These are phyloP conservation scores for Penicillium roqueforti DNA, from an alignment of 495 filamentous ascomycete species.

Conservation along the genomic window DNA sequence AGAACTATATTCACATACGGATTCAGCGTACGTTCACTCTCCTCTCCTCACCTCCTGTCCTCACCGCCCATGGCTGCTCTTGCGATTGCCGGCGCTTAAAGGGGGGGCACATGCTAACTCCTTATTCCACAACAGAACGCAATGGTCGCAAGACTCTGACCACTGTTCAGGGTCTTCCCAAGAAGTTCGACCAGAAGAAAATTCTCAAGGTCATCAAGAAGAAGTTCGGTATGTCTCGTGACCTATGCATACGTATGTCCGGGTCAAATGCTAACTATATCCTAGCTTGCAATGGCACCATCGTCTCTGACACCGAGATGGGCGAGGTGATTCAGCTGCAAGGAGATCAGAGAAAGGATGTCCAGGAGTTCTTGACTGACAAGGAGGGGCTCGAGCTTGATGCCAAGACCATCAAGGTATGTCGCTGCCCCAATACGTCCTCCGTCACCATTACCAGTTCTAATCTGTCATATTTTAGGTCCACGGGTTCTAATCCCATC, in stretches of 20 bases:
- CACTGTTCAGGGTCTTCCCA: slow-evolving; percentile 94
- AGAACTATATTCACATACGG: slow-evolving; percentile 99
- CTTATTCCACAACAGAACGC: slow-evolving; percentile 62
- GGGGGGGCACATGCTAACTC: slow-evolving; percentile 22
- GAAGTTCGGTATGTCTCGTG: slow-evolving; percentile 78
- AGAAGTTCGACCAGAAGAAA: slow-evolving; percentile 99
- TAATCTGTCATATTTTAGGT: slow-evolving; percentile 33
- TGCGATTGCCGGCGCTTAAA: slow-evolving; percentile 8
- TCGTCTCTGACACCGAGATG: slow-evolving; percentile 95
- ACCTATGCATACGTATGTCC: slow-evolving; percentile 2
- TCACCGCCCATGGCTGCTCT: slow-evolving; percentile 6
- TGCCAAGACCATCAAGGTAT: slow-evolving; percentile 94
- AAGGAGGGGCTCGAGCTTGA: slow-evolving; percentile 88
- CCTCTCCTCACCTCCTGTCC: slow-evolving; percentile 15
- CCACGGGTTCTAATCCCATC: slow-evolving; percentile 53
- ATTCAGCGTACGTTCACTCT: slow-evolving; percentile 81
- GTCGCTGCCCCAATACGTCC: slow-evolving; percentile 8
- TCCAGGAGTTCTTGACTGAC: slow-evolving; percentile 93
- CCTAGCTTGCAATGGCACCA: slow-evolving; percentile 99
- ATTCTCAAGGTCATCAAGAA: slow-evolving; percentile 99
- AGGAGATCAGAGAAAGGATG: slow-evolving; percentile 97
- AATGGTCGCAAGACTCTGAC: slow-evolving; percentile 99
- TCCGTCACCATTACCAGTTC: not conserved
- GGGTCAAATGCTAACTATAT: slow-evolving; percentile 17
- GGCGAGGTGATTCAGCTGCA: slow-evolving; percentile 99